These are phyloP conservation scores for Syzygium aqueum DNA, from an alignment of 345 rosid genomes.

Conservation along the genomic window DNA sequence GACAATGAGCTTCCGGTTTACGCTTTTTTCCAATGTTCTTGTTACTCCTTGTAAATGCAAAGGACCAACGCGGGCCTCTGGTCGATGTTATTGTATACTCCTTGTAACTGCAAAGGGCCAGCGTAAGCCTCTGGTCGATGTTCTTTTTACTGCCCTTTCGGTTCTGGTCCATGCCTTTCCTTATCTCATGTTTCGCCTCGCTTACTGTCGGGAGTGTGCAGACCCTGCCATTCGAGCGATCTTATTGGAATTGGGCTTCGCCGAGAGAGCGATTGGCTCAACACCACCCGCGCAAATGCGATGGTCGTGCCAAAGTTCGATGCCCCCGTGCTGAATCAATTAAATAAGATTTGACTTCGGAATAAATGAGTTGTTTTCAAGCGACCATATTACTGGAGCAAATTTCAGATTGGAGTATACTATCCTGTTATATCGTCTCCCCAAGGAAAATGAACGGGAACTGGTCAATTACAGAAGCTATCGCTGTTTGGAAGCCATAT, in stretches of 20 bases:
- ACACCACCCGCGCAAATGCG: background rate
- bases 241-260: too few species aligned
- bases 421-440: background rate
- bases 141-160: background rate
- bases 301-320: background rate
- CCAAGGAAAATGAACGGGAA: background rate
- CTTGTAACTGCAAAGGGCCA: background rate
- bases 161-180: background rate
- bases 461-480: background rate
- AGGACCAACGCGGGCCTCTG: background rate
- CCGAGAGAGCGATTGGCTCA: too few species aligned
- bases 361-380: background rate
- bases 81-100: background rate
- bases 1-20: background rate
- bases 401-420: background rate
- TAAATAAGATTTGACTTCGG: background rate
- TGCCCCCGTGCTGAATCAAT: background rate
- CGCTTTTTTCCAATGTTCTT: background rate
- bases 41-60: background rate
- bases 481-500: background rate
- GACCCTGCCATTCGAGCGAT: too few species aligned
- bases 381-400: background rate
- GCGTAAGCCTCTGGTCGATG: background rate
- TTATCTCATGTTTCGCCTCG: too few species aligned
- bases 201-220: too few species aligned